These are phyloP conservation scores for Brassica cretica DNA, from an alignment of 345 rosid species.

Conservation along the genomic window DNA sequence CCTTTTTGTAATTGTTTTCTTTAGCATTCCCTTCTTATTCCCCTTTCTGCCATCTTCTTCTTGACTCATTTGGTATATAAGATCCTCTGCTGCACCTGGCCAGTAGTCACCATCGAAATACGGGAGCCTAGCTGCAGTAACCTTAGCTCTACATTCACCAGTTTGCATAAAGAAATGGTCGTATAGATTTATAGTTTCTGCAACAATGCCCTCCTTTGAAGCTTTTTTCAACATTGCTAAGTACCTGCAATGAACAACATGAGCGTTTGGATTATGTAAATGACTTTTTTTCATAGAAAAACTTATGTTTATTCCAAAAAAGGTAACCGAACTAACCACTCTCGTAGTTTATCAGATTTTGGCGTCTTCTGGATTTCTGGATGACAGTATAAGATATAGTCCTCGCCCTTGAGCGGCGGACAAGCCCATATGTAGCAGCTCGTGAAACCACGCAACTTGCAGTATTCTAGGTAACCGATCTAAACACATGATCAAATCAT, in stretches of 20 bases:
- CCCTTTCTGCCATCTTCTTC: constrained; percentile 96
- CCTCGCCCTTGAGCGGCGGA: constrained; percentile 99
- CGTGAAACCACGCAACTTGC: constrained; percentile 97
- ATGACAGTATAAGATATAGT: constrained; percentile 94
- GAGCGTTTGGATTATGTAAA: constrained; percentile 27
- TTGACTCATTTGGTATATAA: constrained; percentile 88
- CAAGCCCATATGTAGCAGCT: constrained; percentile 99
- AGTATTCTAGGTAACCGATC: constrained; percentile 98
- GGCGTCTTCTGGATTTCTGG: constrained; percentile 99
- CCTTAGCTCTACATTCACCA: constrained; percentile 91
- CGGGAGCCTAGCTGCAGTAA: constrained; percentile 97
- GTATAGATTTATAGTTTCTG: constrained; percentile 78
- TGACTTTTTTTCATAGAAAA: constrained; percentile 6
- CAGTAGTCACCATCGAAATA: constrained; percentile 99
- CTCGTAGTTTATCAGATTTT: constrained; percentile 95
- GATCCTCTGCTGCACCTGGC: constrained; percentile 99
- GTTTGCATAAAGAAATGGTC: constrained; percentile 87
- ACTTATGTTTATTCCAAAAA: not conserved
- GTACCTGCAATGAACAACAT: constrained; percentile 60
- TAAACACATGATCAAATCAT: constrained; percentile 40
- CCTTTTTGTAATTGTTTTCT: constrained; percentile 92
- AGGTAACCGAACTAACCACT: constrained; percentile 66
- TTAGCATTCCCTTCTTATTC: constrained; percentile 83
- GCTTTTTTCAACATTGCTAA: constrained; percentile 90
- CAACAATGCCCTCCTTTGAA: constrained; percentile 79